These are phyloP conservation scores for Stereocaulon alpinum DNA, from an alignment of 495 filamentous ascomycete species.

Conservation along the genomic window DNA sequence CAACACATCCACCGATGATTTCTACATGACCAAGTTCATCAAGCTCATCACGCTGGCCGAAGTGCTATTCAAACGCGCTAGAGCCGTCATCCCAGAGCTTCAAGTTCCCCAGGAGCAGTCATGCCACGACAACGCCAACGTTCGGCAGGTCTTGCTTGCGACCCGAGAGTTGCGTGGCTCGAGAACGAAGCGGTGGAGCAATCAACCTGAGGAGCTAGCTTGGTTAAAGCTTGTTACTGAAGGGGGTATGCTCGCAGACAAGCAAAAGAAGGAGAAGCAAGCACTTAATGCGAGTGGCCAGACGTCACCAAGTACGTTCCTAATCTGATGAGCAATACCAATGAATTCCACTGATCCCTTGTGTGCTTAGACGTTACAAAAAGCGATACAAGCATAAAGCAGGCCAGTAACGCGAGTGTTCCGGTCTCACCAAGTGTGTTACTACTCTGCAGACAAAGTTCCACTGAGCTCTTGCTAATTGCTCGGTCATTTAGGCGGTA, in stretches of 20 bases:
- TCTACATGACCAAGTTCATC: neutral
- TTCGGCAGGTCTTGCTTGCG: neutral
- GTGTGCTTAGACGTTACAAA: neutral
- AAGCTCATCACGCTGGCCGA: neutral
- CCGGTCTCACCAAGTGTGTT: neutral
- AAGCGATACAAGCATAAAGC: neutral
- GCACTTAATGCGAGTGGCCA: neutral
- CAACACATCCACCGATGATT: neutral
- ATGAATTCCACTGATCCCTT: neutral
- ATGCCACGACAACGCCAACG: neutral
- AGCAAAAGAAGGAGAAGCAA: neutral
- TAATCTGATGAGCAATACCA: neutral
- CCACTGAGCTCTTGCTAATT: neutral
- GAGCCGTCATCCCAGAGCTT: constrained; percentile 11
- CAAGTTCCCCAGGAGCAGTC: neutral
- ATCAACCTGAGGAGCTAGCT: constrained; percentile 2
- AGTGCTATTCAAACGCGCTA: constrained; percentile 3
- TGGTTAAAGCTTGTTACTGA: constrained; percentile 7
- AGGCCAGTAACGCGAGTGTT: neutral
- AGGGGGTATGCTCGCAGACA: neutral
- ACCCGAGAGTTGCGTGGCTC: neutral
- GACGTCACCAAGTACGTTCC: neutral
- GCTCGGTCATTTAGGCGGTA: neutral
- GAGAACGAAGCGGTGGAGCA: neutral
- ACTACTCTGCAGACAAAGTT: neutral